Evolutionary conservation across 2,329 filamentous ascomycete species (phyloP).

Genomic region (Camillea tinctor): DNA sequence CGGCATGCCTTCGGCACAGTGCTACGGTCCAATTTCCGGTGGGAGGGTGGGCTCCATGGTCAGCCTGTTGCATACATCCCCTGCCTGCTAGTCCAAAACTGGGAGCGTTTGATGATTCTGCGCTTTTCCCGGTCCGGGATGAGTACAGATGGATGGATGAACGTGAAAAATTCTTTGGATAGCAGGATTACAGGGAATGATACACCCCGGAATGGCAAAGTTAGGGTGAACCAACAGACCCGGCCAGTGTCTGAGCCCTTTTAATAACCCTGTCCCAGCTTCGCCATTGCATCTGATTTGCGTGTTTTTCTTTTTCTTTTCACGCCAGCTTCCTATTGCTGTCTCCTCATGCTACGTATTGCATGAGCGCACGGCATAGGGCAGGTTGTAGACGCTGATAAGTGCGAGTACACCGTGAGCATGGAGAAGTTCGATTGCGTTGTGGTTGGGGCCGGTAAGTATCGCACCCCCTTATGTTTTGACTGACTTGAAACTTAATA

Average conservation of each 20-base stretch:
- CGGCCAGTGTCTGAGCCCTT: neutral
- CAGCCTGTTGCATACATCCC: neutral
- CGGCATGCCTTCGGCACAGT: neutral
- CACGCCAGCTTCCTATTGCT: neutral
- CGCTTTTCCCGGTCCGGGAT: neutral
- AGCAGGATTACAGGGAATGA: neutral
- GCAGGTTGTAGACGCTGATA: neutral
- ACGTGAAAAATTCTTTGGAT: too few relatives aligned
- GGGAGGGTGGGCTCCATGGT: neutral
- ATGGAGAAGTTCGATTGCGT: slow-evolving; percentile 48
- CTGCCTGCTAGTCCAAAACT: neutral
- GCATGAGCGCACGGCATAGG: neutral
- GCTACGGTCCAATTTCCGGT: neutral
- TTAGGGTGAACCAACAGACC: neutral
- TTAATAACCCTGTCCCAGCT: neutral
- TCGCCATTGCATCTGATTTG: neutral
- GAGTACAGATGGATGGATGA: neutral
- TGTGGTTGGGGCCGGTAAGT: slow-evolving; percentile 54
- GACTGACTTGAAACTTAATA: neutral
- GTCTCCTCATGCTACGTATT: neutral
- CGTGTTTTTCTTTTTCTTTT: neutral
- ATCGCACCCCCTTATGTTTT: neutral
- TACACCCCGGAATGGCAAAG: too few relatives aligned
- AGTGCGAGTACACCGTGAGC: neutral
- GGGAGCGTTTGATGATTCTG: neutral